A percentile compares a stretch with the other conserved stretches of the same genome.
Conservation (phyloP, 768 basidiomycete species). For the Chalciporus piperatus region DNA sequence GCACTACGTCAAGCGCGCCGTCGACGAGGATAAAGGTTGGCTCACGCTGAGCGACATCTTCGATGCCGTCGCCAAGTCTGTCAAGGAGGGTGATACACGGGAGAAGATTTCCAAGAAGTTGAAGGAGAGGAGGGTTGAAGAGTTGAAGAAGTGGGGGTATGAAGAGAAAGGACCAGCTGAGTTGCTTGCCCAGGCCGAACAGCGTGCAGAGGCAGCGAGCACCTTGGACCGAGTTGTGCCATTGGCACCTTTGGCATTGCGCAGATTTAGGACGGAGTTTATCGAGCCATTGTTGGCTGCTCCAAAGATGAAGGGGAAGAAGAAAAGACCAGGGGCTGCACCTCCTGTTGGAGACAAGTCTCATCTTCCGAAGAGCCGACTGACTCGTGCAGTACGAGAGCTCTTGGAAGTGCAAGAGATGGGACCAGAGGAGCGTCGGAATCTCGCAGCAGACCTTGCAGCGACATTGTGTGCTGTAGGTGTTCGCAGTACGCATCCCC, state of each 20-base stretch:
- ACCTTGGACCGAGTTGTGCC: conserved; percentile 62
- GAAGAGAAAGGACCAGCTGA: conserved; percentile 48
- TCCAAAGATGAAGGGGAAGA: conserved; percentile 57
- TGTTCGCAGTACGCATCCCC: conserved; percentile 59
- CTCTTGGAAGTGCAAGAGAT: conserved; percentile 54
- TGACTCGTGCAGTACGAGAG: conserved; percentile 66
- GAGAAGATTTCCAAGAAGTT: conserved; percentile 58
- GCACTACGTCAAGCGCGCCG: conserved; percentile 72
- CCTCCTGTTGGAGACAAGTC: conserved; percentile 35
- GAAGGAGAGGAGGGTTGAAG: conserved; percentile 56
- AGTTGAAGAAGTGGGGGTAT: conserved; percentile 73
- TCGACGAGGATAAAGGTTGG: conserved; percentile 81
- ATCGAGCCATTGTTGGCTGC: conserved; percentile 65
- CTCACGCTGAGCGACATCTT: conserved; percentile 64
- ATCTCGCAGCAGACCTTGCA: conserved; percentile 50
- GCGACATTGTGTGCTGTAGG: conserved; percentile 51
- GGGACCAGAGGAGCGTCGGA: conserved; percentile 43
- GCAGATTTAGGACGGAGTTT: conserved; percentile 70
- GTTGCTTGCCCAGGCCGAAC: conserved; percentile 55
- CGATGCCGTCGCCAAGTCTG: conserved; percentile 54
- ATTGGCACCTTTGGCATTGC: conserved; percentile 60
- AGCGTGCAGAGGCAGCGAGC: conserved; percentile 74
- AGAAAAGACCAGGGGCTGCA: conserved; percentile 50
- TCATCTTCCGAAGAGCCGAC: conserved; percentile 56
- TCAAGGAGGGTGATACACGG: conserved; percentile 51